Percentiles rank a stretch among this genome's conserved stretches.
phyloP scores from a whole-genome alignment of 768 basidiomycete genomes.

The Russula sp. region DNA sequence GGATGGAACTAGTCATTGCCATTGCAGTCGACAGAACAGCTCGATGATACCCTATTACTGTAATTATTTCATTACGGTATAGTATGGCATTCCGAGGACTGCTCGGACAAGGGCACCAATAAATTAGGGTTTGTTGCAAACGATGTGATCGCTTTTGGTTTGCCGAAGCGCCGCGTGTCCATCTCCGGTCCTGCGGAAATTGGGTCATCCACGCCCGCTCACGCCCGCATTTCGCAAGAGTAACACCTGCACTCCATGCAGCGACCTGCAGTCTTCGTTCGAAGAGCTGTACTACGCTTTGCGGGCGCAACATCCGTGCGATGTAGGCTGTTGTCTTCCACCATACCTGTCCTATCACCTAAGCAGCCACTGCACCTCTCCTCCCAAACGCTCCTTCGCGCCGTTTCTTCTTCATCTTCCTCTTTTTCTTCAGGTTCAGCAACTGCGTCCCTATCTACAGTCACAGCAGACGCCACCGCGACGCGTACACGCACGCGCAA shows the following conservation, averaged over 20 bases:
- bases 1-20: not conserved
- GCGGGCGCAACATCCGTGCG: not conserved
- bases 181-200: not conserved
- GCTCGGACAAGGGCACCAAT: too few relatives aligned
- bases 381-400: not conserved
- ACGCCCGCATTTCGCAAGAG: not conserved
- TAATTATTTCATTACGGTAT: too few relatives aligned
- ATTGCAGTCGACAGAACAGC: not conserved
- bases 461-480: not conserved
- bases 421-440: not conserved
- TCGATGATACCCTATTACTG: too few relatives aligned
- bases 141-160: not conserved
- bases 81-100: too few relatives aligned
- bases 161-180: conserved; percentile 7
- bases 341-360: not conserved
- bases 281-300: not conserved
- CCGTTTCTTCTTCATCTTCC: conserved; percentile 9
- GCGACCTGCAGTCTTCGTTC: not conserved
- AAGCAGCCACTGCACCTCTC: not conserved
- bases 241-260: not conserved
- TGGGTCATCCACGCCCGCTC: not conserved
- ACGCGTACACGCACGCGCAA: conserved; percentile 1
- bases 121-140: too few relatives aligned
- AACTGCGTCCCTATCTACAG: not conserved
- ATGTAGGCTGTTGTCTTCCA: not conserved